Conservation (phyloP, 2,329 filamentous ascomycete genomes). For the Diplodia seriata region DNA sequence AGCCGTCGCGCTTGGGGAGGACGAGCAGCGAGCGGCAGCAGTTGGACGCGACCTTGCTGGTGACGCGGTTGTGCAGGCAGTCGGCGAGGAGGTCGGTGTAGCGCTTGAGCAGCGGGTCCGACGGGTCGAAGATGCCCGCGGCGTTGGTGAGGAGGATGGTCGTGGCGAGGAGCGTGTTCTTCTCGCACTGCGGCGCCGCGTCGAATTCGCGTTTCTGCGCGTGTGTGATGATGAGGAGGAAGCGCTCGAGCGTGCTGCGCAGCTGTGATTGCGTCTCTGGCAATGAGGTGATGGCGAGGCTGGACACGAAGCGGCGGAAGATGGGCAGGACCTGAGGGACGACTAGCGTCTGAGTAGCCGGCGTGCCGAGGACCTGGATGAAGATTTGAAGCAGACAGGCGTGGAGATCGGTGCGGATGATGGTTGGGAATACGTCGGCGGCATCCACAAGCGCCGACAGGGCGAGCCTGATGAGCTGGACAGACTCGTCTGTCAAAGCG, state of each 20-base stretch:
- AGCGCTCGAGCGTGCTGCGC: slow-evolving; percentile 80
- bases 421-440: slow-evolving; percentile 91
- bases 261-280: slow-evolving; percentile 70
- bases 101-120: slow-evolving; percentile 74
- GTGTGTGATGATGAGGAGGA: slow-evolving; percentile 78
- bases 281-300: slow-evolving; percentile 62
- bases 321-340: slow-evolving; percentile 90
- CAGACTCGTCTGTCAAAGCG: slow-evolving; percentile 85
- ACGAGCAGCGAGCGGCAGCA: slow-evolving; percentile 87
- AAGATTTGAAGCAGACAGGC: slow-evolving; percentile 98
- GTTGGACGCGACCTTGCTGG: slow-evolving; percentile 86
- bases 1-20: slow-evolving; percentile 56
- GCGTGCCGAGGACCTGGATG: slow-evolving; percentile 86
- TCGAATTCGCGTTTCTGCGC: slow-evolving; percentile 78
- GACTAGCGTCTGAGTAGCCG: slow-evolving; percentile 84
- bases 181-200: slow-evolving; percentile 84
- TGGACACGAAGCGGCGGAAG: slow-evolving; percentile 86
- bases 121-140: slow-evolving; percentile 73
- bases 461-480: slow-evolving; percentile 78
- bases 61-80: slow-evolving; percentile 81
- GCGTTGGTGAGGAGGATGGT: slow-evolving; percentile 89
- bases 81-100: slow-evolving; percentile 85
- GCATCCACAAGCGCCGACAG: slow-evolving; percentile 91
- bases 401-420: slow-evolving; percentile 95
- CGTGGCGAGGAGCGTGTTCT: slow-evolving; percentile 86